These are phyloP conservation scores for Yarrowia bubula DNA, from an alignment of 805 yeast species.

Conservation along the genomic window DNA sequence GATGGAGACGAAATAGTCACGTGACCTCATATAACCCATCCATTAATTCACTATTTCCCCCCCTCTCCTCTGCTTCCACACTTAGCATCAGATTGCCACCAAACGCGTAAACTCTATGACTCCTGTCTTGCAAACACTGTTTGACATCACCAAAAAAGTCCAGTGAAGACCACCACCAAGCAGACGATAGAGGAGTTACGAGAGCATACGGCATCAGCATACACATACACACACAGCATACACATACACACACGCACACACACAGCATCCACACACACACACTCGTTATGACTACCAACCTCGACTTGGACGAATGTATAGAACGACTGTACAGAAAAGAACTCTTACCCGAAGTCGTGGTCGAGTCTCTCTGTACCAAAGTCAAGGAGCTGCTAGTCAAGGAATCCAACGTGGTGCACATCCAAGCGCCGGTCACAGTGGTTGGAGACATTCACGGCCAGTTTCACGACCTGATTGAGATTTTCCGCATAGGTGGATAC, in stretches of 20 bases:
- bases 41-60: no score
- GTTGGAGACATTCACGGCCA: conserved; percentile 99
- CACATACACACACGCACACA: background rate
- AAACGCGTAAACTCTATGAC: conserved; percentile 13
- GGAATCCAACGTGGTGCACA: conserved; percentile 84
- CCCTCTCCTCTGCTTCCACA: background rate
- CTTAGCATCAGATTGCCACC: background rate
- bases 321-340: conserved; percentile 63
- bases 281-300: background rate
- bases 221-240: background rate
- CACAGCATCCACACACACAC: background rate
- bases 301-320: conserved; percentile 60
- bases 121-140: conserved; percentile 7
- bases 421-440: conserved; percentile 84
- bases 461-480: conserved; percentile 88
- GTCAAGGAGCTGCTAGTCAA: conserved; percentile 74
- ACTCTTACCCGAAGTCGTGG: conserved; percentile 66
- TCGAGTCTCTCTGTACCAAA: conserved; percentile 72
- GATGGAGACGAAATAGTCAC: no score
- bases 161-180: background rate
- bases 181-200: background rate
- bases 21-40: no score
- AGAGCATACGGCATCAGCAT: background rate
- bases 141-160: conserved; percentile 15
- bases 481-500: conserved; percentile 88